Base-by-base conservation (phyloP, 768 basidiomycete genomes). In the Leccinum aurantiacum region DNA sequence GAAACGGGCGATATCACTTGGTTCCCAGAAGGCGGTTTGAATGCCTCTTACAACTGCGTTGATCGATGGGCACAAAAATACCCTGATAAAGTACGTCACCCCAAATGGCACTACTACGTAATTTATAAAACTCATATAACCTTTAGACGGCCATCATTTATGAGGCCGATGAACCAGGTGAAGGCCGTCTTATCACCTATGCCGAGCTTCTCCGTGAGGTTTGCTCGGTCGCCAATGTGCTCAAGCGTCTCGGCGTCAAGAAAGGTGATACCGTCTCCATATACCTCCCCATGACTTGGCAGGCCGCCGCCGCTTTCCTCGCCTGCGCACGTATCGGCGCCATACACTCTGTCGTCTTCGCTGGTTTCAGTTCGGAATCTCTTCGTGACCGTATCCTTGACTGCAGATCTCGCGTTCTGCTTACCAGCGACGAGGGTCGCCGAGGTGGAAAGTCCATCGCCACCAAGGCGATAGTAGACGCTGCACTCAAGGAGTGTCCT, bases 241-340 rank as follows among this genome's bases (percentile, higher is more conserved):
- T 99, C 74, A 93, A 89, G 71, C 79, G 79, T 1, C 85, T 91
- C 67, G 95, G 95, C 44, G 81, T 99, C 74, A 94, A 91, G 81
- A 95, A 95, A 77, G 95, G 95, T 52, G 95, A 98, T 70, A 93
- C 91, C 25, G 90, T 95, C 50, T 91, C 90, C n/a, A 79, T 95
- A 57, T 96, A 95, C 75, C 83, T 95, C 19, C 93, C 93, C 54
- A 95, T 93, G 91, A 88, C 90, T 19, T 96, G 93, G 93, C 94
- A 98, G 65, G 88, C 96, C 19, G 93, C 91, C 53, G 95, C 93
- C 50, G 92, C 96, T 47, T 94, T 99, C 87, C 89, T 99, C 59
- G 96, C 96, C 6, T 98, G 96, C 73, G 95, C 96, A 4, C 90
- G 96, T 64, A 91, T 99, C 66, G 96, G 96, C 24, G 96, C 96